Evolutionary conservation across 2,329 filamentous ascomycete genomes (phyloP).

Genomic region (Penicillium vulpinum): DNA sequence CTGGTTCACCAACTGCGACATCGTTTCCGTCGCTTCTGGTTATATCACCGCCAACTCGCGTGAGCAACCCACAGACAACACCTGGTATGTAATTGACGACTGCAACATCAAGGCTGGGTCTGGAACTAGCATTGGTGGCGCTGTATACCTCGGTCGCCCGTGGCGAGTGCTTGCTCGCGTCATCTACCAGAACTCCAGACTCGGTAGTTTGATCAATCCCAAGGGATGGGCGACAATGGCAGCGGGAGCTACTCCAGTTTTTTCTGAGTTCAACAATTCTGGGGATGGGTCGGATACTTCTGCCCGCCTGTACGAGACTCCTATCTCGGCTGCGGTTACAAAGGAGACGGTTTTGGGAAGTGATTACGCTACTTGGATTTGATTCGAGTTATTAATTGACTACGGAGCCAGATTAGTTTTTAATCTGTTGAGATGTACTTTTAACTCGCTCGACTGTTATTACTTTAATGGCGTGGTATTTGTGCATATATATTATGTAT

Average conservation of each 20-base stretch:
- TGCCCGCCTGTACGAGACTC: constrained; percentile 20
- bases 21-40: constrained; percentile 34
- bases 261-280: constrained; percentile 33
- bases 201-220: constrained; percentile 32
- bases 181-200: constrained; percentile 34
- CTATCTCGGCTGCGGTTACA: constrained; percentile 26
- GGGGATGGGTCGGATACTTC: constrained; percentile 28
- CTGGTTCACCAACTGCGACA: constrained; percentile 34
- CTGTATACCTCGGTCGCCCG: constrained; percentile 37
- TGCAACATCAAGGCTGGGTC: constrained; percentile 27
- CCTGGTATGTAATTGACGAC: constrained; percentile 36
- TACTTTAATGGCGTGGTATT: not conserved
- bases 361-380: constrained; percentile 24
- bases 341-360: constrained; percentile 29
- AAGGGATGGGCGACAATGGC: constrained; percentile 38
- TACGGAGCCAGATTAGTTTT: not conserved
- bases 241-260: constrained; percentile 31
- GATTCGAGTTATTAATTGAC: constrained; percentile 11
- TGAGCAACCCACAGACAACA: constrained; percentile 21
- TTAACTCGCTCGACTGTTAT: not conserved
- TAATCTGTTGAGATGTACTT: not conserved
- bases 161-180: constrained; percentile 37
- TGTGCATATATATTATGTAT: not conserved
- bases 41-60: constrained; percentile 36
- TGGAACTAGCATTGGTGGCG: constrained; percentile 19